Percentiles rank a stretch among this genome's conserved stretches.
Conservation (phyloP, 805 yeast genomes). For the Kodamaea restingae region DNA sequence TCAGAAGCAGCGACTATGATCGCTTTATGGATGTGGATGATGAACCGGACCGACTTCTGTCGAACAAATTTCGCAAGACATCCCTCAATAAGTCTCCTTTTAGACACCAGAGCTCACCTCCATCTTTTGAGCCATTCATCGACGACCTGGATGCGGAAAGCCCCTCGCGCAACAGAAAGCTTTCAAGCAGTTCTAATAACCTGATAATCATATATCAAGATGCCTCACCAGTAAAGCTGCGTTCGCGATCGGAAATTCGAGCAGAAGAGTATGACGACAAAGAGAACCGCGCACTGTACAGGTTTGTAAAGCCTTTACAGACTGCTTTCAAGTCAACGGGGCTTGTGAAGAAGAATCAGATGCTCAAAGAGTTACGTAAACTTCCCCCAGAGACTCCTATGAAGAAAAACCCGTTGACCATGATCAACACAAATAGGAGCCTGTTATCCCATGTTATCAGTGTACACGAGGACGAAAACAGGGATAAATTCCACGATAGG, state of each 20-base stretch:
- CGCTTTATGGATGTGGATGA: neutral
- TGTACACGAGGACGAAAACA: constrained; percentile 18
- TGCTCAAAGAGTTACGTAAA: constrained; percentile 21
- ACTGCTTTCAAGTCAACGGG: constrained; percentile 81
- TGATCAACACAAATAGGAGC: constrained; percentile 23
- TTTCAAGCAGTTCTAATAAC: constrained; percentile 17
- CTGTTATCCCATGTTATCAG: constrained; percentile 17
- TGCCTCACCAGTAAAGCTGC: constrained; percentile 7
- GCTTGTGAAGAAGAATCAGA: constrained; percentile 48
- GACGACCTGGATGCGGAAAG: constrained; percentile 28
- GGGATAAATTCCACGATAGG: neutral
- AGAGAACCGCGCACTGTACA: constrained; percentile 45
- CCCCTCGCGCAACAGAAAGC: constrained; percentile 30
- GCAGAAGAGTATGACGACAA: constrained; percentile 26
- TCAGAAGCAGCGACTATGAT: neutral
- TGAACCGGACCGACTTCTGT: neutral
- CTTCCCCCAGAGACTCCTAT: constrained; percentile 44
- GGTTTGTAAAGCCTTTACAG: constrained; percentile 77
- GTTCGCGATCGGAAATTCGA: neutral
- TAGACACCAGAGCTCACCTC: constrained; percentile 12
- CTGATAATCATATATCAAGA: constrained; percentile 26
- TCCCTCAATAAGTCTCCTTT: constrained; percentile 14
- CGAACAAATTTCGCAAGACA: constrained; percentile 14
- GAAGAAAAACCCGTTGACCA: constrained; percentile 38
- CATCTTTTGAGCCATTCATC: constrained; percentile 20